These are phyloP conservation scores for Pseudogymnoascus sp. DNA, from an alignment of 2,329 filamentous ascomycete species.

Conservation along the genomic window DNA sequence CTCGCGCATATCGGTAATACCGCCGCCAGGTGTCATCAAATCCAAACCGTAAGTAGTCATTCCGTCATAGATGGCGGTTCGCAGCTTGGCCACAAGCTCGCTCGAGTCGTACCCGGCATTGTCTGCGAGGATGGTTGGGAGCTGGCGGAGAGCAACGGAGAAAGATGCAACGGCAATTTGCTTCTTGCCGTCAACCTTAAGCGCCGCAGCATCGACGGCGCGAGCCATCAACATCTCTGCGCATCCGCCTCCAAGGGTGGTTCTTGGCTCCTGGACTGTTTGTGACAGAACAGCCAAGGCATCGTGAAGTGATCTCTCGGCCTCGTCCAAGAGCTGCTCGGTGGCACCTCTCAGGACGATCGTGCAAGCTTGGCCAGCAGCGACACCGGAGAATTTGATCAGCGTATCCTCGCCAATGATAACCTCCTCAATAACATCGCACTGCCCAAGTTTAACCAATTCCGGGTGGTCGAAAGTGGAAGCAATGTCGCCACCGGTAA, in stretches of 20 bases:
- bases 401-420: conserved; percentile 97
- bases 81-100: conserved; percentile 82
- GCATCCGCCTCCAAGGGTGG: conserved; percentile 89
- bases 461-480: conserved; percentile 98
- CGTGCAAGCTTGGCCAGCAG: conserved; percentile 88
- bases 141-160: conserved; percentile 77
- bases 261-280: conserved; percentile 88
- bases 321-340: conserved; percentile 93
- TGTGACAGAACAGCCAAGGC: conserved; percentile 93
- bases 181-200: conserved; percentile 94
- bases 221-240: conserved; percentile 99
- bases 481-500: conserved; percentile 94
- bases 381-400: conserved; percentile 95
- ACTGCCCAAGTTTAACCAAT: conserved; percentile 90
- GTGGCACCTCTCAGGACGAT: conserved; percentile 94
- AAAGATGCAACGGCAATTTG: conserved; percentile 89
- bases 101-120: conserved; percentile 95
- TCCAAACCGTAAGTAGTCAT: conserved; percentile 89
- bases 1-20: conserved; percentile 92
- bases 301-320: conserved; percentile 91
- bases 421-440: conserved; percentile 92
- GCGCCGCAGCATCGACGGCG: conserved; percentile 87
- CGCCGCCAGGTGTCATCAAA: conserved; percentile 78
- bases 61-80: conserved; percentile 91
- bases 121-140: conserved; percentile 94